Base-by-base conservation (phyloP, 768 basidiomycete species). In the Naganishia vaughanmartiniae region DNA sequence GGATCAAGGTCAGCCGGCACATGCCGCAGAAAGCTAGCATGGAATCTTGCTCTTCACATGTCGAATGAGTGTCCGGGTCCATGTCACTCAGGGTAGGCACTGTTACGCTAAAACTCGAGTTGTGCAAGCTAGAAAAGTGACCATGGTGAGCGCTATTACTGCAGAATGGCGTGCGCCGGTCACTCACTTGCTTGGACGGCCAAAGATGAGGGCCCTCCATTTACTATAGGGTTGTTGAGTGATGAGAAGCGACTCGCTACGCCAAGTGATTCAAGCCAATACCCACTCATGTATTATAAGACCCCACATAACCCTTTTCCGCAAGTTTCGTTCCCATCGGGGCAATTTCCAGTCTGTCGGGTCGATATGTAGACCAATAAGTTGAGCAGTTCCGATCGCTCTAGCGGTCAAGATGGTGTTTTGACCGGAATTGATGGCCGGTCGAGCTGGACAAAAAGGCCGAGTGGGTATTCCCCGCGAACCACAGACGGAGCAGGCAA, bases 301-400 rank as follows among this genome's bases (percentile, higher is more conserved):
- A 21, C 68, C 53, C 73, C 73, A 74, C 70, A 67, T 72, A 15
- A 74, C n/a, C 30, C 73, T 63, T 31, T 57, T 69, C 24, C 73
- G 46, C 7, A 71, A n/a, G 55, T 58, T 72, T 2, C 70, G 58
- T 53, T 74, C 73, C 73, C 73, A 74, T 26, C 56, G 28, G 0
- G 73, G 73, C 30, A 74, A 53, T 26, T 65, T 56, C 75, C 75
- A 75, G 21, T 73, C 69, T 19, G 73, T 57, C 0, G 70, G 70
- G 21, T 75, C 72, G 17, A 73, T 57, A 70, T 75, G 75, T 14
- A 75, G 68, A 24, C 75, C 75, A 14, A 75, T 57, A 4, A 75
- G 63, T 19, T 74, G 71, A 3, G 73, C 75, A 11, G 73, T 72
- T 21, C 75, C 75, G 24, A 75, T 71, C n/a, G 73, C 70, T 69